Conservation (phyloP, 768 basidiomycete species). For the Atractiella rhizophila region DNA sequence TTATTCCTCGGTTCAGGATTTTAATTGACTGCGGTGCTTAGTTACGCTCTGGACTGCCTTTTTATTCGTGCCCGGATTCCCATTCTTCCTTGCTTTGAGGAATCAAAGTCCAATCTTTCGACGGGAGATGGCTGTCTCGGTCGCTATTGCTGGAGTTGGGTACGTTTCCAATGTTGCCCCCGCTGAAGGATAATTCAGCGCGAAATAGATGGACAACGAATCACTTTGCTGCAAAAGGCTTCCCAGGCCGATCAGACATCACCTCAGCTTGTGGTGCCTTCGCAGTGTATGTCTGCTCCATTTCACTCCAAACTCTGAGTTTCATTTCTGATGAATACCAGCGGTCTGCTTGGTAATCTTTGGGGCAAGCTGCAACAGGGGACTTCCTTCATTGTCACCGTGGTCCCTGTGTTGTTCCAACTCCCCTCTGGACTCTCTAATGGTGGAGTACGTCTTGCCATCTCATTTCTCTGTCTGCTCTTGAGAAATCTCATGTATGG, state of each 20-base stretch:
- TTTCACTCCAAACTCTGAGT: no score
- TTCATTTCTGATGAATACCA: no score
- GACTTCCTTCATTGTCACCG: slow-evolving; percentile 9
- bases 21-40: no score
- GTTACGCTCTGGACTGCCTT: slow-evolving; percentile 28
- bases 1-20: no score
- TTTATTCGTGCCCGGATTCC: slow-evolving; percentile 43
- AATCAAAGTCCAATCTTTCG: slow-evolving; percentile 29
- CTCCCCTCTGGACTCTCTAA: not conserved
- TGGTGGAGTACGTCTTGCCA: no score
- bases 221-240: slow-evolving; percentile 32
- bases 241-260: slow-evolving; percentile 29
- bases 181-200: slow-evolving; percentile 20
- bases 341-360: slow-evolving; percentile 48
- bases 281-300: no score
- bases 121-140: slow-evolving; percentile 26
- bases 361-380: slow-evolving; percentile 19
- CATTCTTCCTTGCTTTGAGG: slow-evolving; percentile 38
- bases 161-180: not conserved
- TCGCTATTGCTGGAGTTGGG: slow-evolving; percentile 8
- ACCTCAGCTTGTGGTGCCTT: slow-evolving; percentile 57
- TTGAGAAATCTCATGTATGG: no score
- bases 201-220: slow-evolving; percentile 55
- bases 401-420: slow-evolving; percentile 6
- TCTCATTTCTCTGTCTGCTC: no score